Evolutionary conservation across 2,329 filamentous ascomycete genomes (phyloP), one percentile per base, ranked within the genome.

Genomic region (Ceratocystis cacaofunesta): DNA sequence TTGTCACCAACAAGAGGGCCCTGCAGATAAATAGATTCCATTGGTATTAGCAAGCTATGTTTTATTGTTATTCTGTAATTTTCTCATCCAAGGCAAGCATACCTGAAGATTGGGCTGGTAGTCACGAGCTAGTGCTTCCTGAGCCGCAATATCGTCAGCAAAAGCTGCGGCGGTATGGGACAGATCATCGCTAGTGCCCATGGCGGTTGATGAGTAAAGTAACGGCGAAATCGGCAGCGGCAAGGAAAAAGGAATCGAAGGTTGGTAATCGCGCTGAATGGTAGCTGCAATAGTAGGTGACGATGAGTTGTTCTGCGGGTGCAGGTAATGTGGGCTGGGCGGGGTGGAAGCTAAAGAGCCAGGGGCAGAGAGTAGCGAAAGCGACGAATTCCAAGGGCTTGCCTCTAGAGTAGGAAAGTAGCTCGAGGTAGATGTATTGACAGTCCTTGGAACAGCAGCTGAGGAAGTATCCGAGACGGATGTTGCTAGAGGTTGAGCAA

Each of bases 1-100:
- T 88, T 89, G 68, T 87, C 82, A 71, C 90, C 89, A 69, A 97
- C 88, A 62, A 92, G 80, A 68, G 90, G 89, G 65, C 90, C 91
- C 92, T 96, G 72, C 22, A 65, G 66, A 36, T 25, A 48, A 44
- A 44, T 2, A 22, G 66, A 70, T 74, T 68, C 75, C 71, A 66
- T 68, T 70, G 68, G 71, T 62, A 69, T 69, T 57, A 50, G 61
- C 46, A 22, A 15, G 28, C 5, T 46, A 43, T 12, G 1, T 22
- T 62, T 12, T 22, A 8, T 17, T 41, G 12, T 50, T 30, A 17
- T n/a, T 55, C 8, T 55, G 7, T 50, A 5, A 30, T 1, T 3
- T 22, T 2, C 1, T 25, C 8, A 61, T 25, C 19, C 5, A 7
- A 48, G 19, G 17, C n/a, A 22, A 28, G 71, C 78, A 71, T 75